These are phyloP conservation scores for Akanthomyces lecanii DNA, from an alignment of 2,329 filamentous ascomycete species.

Conservation along the genomic window DNA sequence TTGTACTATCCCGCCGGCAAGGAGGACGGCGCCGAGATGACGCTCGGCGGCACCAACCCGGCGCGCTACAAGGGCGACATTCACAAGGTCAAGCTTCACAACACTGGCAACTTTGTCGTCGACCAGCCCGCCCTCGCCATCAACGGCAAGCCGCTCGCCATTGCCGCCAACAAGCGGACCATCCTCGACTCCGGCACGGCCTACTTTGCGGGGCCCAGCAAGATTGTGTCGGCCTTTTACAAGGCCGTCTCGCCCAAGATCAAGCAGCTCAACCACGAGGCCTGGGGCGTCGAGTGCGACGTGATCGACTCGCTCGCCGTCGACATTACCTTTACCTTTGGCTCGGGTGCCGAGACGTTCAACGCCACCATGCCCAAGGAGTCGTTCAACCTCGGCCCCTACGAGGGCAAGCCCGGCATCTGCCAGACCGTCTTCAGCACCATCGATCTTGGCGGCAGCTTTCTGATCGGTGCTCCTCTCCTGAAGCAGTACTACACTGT, in stretches of 20 bases:
- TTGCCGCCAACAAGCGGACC: conserved; percentile 18
- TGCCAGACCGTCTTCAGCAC: conserved; percentile 31
- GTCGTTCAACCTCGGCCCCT: conserved; percentile 32
- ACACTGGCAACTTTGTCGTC: conserved; percentile 17
- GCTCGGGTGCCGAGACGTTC: conserved; percentile 20
- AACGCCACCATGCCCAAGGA: conserved; percentile 29
- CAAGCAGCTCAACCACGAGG: conserved; percentile 28
- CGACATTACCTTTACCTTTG: conserved; percentile 30
- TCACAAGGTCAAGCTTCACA: conserved; percentile 24
- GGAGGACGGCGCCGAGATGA: conserved; percentile 26
- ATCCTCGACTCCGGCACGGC: conserved; percentile 32
- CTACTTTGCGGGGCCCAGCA: conserved; percentile 29
- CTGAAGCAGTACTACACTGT: conserved; percentile 35
- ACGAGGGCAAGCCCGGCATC: conserved; percentile 20
- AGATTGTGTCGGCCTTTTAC: conserved; percentile 28
- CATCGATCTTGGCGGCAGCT: conserved; percentile 22
- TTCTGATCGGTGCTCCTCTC: conserved; percentile 31
- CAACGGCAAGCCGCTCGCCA: conserved; percentile 20
- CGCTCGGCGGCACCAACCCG: conserved; percentile 31
- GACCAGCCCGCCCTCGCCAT: conserved; percentile 24
- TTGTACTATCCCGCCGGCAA: conserved; percentile 25
- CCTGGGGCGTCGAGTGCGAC: conserved; percentile 32
- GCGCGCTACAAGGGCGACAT: conserved; percentile 28
- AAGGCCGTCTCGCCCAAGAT: conserved; percentile 29
- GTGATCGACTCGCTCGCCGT: conserved; percentile 25